These are phyloP conservation scores for Gaertneriomyces semiglobifer DNA, from an alignment of 192 early-diverging fungal genomes.

Conservation along the genomic window DNA sequence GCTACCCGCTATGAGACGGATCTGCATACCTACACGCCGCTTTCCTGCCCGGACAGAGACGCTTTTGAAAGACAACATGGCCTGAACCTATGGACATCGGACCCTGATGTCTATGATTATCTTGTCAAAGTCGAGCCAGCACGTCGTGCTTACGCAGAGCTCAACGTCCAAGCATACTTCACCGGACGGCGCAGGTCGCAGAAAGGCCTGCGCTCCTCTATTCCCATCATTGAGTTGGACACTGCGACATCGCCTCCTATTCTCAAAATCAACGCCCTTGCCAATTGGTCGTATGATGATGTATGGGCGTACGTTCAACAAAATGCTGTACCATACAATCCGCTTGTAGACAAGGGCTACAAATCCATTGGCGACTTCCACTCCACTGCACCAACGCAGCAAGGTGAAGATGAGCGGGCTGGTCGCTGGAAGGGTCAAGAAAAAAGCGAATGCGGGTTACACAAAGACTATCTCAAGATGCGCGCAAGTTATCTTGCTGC, in stretches of 20 bases:
- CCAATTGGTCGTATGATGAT: constrained; percentile 83
- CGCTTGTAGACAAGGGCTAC: constrained; percentile 84
- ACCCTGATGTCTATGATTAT: constrained; percentile 74
- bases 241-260: constrained; percentile 58
- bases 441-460: constrained; percentile 93
- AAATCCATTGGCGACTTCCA: constrained; percentile 91
- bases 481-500: constrained; percentile 71
- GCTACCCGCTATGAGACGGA: constrained; percentile 65
- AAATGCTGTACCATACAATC: constrained; percentile 88
- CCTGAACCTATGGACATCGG: constrained; percentile 75
- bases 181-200: constrained; percentile 84
- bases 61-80: constrained; percentile 76
- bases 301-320: constrained; percentile 82
- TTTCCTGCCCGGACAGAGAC: constrained; percentile 50
- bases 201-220: constrained; percentile 70
- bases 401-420: constrained; percentile 72
- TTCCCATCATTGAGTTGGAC: constrained; percentile 83
- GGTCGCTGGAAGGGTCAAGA: constrained; percentile 85
- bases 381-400: constrained; percentile 69
- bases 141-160: constrained; percentile 75
- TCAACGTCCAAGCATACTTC: constrained; percentile 73
- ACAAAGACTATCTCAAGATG: constrained; percentile 97
- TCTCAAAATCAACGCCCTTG: constrained; percentile 90
- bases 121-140: constrained; percentile 93
- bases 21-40: constrained; percentile 73